phyloP scores from a whole-genome alignment of 78 protist species.

The Emiliania huxleyi region DNA sequence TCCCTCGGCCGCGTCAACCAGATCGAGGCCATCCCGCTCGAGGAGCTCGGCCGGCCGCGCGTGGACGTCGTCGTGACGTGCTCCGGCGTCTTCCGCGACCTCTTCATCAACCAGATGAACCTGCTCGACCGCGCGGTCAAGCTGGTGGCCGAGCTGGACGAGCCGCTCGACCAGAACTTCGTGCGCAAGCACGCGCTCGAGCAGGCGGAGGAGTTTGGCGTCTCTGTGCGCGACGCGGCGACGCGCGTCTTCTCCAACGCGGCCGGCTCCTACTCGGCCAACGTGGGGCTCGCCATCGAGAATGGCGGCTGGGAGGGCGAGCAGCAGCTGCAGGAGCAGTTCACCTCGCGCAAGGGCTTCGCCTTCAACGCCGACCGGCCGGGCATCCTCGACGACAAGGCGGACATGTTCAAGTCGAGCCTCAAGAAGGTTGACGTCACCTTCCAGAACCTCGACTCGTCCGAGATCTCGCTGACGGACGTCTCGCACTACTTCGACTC shows the following conservation, averaged over 20 bases:
- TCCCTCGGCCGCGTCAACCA: conserved; percentile 55
- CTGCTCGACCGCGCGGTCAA: conserved; percentile 53
- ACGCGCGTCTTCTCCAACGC: conserved; percentile 59
- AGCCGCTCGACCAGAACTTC: conserved; percentile 54
- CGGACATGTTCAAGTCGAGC: conserved; percentile 33
- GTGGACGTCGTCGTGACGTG: conserved; percentile 53
- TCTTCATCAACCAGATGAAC: conserved; percentile 61
- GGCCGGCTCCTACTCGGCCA: conserved; percentile 55
- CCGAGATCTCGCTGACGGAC: conserved; percentile 62
- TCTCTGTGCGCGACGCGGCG: conserved; percentile 48
- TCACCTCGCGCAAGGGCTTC: conserved; percentile 56
- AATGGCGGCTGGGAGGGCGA: conserved; percentile 57
- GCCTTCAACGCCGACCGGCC: conserved; percentile 63
- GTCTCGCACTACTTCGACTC: conserved; percentile 61
- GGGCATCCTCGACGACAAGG: conserved; percentile 28
- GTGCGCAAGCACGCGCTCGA: conserved; percentile 61
- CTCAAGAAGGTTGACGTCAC: conserved; percentile 43
- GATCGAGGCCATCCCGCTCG: conserved; percentile 54
- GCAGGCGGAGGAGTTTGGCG: conserved; percentile 53
- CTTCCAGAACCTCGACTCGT: conserved; percentile 63
- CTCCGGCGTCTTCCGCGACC: conserved; percentile 64
- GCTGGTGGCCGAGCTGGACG: conserved; percentile 62
- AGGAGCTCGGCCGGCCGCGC: conserved; percentile 66
- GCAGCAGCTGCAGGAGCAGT: conserved; percentile 41
- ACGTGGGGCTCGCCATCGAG: conserved; percentile 60